Percentiles rank a stretch among this genome's conserved stretches.
Evolutionary conservation across 2,329 filamentous ascomycete species (phyloP).

Genomic region (Fusarium staphyleae): DNA sequence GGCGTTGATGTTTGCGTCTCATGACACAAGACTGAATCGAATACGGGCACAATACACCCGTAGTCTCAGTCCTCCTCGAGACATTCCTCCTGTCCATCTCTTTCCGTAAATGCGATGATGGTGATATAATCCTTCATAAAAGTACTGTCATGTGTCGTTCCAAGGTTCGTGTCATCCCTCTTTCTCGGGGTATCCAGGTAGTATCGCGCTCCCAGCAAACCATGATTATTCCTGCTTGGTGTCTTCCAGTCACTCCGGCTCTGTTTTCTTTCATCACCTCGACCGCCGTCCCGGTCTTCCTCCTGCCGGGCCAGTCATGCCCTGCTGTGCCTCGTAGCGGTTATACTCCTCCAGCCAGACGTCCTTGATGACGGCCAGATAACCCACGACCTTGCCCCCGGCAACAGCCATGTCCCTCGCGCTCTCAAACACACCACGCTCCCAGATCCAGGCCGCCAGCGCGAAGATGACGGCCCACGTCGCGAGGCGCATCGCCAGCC

Average conservation of each 20-base stretch:
- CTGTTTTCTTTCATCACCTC: slow-evolving; percentile 10
- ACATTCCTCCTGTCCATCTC: slow-evolving; percentile 22
- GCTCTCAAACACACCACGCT: slow-evolving; percentile 71
- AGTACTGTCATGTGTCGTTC: slow-evolving; percentile 1
- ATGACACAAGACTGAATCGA: slow-evolving; percentile 28
- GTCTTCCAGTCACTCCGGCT: slow-evolving; percentile 7
- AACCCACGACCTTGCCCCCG: slow-evolving; percentile 53
- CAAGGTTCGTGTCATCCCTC: slow-evolving; percentile 7
- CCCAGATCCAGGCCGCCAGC: slow-evolving; percentile 64
- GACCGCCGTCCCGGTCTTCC: slow-evolving; percentile 30
- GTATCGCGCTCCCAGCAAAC: slow-evolving; percentile 4
- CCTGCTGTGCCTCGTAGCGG: slow-evolving; percentile 60
- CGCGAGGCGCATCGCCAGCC: slow-evolving; percentile 66
- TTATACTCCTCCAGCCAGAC: slow-evolving; percentile 66
- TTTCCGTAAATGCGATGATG: slow-evolving; percentile 14
- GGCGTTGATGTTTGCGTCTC: slow-evolving; percentile 40
- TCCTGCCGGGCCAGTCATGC: slow-evolving; percentile 30
- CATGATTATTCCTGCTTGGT: slow-evolving; percentile 1
- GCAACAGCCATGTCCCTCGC: slow-evolving; percentile 62
- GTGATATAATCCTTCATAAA: neutral
- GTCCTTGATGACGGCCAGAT: slow-evolving; percentile 57
- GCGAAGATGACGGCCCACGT: slow-evolving; percentile 69
- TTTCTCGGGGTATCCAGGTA: slow-evolving; percentile 25
- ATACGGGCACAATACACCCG: slow-evolving; percentile 20
- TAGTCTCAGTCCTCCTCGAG: slow-evolving; percentile 8